Evolutionary conservation across 352 stramenopile species (phyloP).

Genomic region (Phytophthora kernoviae): DNA sequence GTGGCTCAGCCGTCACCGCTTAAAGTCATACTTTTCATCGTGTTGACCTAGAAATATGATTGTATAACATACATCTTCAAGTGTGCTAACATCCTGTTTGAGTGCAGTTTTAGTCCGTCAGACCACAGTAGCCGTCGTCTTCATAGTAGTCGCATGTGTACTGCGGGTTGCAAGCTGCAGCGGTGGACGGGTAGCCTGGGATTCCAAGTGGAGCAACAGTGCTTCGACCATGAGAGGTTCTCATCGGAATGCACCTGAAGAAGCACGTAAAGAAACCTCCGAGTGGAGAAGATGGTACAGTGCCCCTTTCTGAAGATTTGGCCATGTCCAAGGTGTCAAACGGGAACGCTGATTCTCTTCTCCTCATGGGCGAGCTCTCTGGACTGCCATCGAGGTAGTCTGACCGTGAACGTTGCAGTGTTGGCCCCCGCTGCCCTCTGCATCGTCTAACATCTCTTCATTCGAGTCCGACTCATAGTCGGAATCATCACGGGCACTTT

Average conservation of each 20-base stretch:
- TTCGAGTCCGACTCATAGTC: constrained; percentile 34
- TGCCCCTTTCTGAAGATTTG: constrained; percentile 34
- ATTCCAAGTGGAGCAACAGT: constrained; percentile 46
- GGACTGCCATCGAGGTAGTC: constrained; percentile 66
- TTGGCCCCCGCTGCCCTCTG: constrained; percentile 11
- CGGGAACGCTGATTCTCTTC: constrained; percentile 22
- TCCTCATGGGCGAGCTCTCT: constrained; percentile 75
- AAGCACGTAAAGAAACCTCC: constrained; percentile 39
- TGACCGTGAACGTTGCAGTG: constrained; percentile 22
- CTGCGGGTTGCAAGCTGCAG: constrained; percentile 41
- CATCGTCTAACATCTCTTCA: constrained; percentile 22
- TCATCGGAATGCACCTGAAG: constrained; percentile 33
- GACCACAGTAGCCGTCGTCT: constrained; percentile 43
- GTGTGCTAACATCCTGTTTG: constrained; percentile 3
- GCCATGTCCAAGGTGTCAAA: constrained; percentile 40
- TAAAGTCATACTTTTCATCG: constrained; percentile 15
- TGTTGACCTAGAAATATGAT: constrained; percentile 18
- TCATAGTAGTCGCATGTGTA: constrained; percentile 67
- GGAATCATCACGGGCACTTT: constrained; percentile 35
- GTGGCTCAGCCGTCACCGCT: constrained; percentile 6
- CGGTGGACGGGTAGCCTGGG: constrained; percentile 46
- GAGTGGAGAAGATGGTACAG: constrained; percentile 8
- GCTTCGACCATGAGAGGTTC: constrained; percentile 14
- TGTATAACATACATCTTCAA: constrained; percentile 14
- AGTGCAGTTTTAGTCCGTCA: constrained; percentile 15